Conservation (phyloP, 768 basidiomycete genomes). For the Pulveroboletus frians region DNA sequence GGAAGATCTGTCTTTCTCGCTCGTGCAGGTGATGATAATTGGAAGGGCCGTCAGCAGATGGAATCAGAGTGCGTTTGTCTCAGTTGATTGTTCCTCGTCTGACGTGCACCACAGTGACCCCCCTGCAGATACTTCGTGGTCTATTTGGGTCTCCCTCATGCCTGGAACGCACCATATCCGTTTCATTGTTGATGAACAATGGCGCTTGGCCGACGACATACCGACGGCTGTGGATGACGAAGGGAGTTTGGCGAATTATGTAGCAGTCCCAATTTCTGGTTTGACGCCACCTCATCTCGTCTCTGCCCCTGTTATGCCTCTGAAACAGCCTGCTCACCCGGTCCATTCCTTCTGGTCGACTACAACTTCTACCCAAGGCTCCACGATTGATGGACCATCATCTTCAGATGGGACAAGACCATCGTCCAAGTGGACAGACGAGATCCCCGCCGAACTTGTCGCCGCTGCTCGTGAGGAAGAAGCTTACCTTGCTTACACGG, state of each 20-base stretch:
- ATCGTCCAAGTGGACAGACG: conserved; percentile 61
- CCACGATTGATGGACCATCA: conserved; percentile 25
- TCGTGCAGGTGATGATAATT: conserved; percentile 69
- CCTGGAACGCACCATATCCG: conserved; percentile 93
- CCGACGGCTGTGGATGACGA: conserved; percentile 91
- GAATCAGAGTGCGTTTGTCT: conserved; percentile 49
- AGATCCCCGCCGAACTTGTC: conserved; percentile 72
- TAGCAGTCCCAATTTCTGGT: conserved; percentile 45
- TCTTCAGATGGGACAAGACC: conserved; percentile 27
- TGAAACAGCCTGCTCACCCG: conserved; percentile 23
- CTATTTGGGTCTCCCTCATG: conserved; percentile 48
- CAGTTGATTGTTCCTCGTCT: conserved; percentile 11
- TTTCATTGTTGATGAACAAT: conserved; percentile 89
- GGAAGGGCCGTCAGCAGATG: conserved; percentile 68
- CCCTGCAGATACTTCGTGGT: conserved; percentile 34
- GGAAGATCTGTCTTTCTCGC: conserved; percentile 63
- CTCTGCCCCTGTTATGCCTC: conserved; percentile 31
- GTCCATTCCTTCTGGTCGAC: conserved; percentile 43
- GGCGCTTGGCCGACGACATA: conserved; percentile 73
- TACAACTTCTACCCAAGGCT: conserved; percentile 31
- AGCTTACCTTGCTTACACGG: conserved; percentile 47
- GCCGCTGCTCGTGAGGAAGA: conserved; percentile 85
- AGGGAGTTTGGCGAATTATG: conserved; percentile 91
- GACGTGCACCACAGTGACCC: conserved; percentile 24
- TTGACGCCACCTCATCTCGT: conserved; percentile 30